These are phyloP conservation scores for Eragrostis nindensis DNA, from an alignment of 176 grass and related monocot genomes.

Conservation along the genomic window DNA sequence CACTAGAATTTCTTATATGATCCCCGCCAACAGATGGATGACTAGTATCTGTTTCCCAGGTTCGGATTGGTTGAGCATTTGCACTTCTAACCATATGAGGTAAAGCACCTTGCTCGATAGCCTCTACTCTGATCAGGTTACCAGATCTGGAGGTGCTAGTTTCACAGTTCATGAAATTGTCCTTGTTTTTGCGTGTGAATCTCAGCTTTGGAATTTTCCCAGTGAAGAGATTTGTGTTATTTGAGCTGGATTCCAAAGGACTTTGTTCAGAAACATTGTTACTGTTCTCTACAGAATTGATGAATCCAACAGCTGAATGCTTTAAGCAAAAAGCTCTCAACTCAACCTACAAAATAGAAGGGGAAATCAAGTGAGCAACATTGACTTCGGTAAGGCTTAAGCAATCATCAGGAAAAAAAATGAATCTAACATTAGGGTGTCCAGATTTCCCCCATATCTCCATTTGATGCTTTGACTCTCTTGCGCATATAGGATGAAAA, in stretches of 20 bases:
- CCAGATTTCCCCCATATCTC: constrained; percentile 97
- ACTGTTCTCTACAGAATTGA: constrained; percentile 27
- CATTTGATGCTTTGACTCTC: constrained; percentile 93
- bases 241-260: constrained; percentile 31
- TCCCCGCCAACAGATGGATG: constrained; percentile 41
- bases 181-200: constrained; percentile 89
- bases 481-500: constrained; percentile 98
- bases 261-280: constrained; percentile 47
- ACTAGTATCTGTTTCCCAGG: constrained; percentile 47
- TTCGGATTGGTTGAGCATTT: constrained; percentile 42
- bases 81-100: constrained; percentile 43
- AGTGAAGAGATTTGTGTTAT: constrained; percentile 36
- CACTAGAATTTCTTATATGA: constrained; percentile 55
- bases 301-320: constrained; percentile 67
- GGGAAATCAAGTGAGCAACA: constrained; percentile 32
- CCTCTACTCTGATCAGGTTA: constrained; percentile 59
- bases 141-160: constrained; percentile 43
- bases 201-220: constrained; percentile 76
- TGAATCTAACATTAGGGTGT: constrained; percentile 76
- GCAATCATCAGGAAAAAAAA: constrained; percentile 28
- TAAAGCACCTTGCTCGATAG: constrained; percentile 47
- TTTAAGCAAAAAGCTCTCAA: constrained; percentile 93
- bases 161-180: constrained; percentile 57
- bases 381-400: constrained; percentile 26
- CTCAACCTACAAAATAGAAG: constrained; percentile 69